Evolutionary conservation across 2,329 filamentous ascomycete genomes (phyloP), one percentile per base, ranked within the genome.

Genomic region (Hypoxylon sp.): DNA sequence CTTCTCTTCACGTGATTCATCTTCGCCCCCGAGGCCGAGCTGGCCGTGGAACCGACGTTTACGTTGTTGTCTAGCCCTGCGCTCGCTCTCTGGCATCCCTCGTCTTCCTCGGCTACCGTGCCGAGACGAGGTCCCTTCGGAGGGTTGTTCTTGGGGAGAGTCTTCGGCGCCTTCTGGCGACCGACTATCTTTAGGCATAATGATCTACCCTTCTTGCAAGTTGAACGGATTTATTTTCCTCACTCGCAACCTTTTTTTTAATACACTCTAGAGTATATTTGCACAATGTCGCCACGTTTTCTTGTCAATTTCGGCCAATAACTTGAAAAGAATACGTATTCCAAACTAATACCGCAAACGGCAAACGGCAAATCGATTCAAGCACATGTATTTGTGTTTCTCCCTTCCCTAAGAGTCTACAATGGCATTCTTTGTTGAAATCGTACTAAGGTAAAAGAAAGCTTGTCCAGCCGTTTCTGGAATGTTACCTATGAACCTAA

Each of bases 401-500:
- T 69, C 59, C 17, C 6, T 50, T 53, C 35, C 26, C 58, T n/a
- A 37, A 55, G 50, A 54, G 46, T 44, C 52, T 14, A 60, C 52
- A 67, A 61, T 69, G n/a, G 63, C 48, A 71, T 74, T 74, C 76
- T 77, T 77, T 77, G 74, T 77, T 69, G 55, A 53, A 68, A 65
- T 58, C 64, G 57, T 59, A 55, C 67, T 62, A 47, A 60, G 42
- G 51, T 69, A 46, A 71, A 73, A 74, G 69, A 65, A 67, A 69
- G 39, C 50, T 42, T 19, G 22, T 44, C 19, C 31, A 52, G 37
- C 37, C 50, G 37, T 13, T 67, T 72, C 62, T 73, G 72, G 76
- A 77, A 76, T 73, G 70, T 52, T 71, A 22, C 19, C 19, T 22
- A 26, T 61, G 53, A 53, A 67, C 60, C 51, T 52, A 71, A 63